These are phyloP conservation scores for Phlebopus sp. DNA, from an alignment of 1,284 basidiomycete species.

Conservation along the genomic window DNA sequence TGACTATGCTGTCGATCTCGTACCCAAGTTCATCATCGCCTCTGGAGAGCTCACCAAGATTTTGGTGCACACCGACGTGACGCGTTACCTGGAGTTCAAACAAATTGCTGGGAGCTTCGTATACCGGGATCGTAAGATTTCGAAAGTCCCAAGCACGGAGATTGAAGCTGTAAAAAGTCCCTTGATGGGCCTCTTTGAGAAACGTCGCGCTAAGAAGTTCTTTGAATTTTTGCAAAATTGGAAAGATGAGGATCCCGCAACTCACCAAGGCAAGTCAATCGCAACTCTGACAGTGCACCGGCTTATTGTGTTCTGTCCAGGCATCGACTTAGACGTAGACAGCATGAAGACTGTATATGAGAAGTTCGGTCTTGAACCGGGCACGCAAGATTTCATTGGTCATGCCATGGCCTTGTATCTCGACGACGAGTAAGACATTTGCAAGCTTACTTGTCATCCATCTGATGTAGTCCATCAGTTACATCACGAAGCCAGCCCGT, in stretches of 20 bases:
- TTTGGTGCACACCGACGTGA: slow-evolving; percentile 98
- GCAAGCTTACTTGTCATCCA: background rate
- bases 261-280: slow-evolving; percentile 79
- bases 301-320: slow-evolving; percentile 38
- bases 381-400: slow-evolving; percentile 98
- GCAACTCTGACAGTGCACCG: background rate
- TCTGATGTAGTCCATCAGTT: slow-evolving; percentile 48
- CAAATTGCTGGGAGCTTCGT: slow-evolving; percentile 99
- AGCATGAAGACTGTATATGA: slow-evolving; percentile 93
- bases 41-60: slow-evolving; percentile 98
- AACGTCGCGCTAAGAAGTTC: slow-evolving; percentile 97
- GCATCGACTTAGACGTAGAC: slow-evolving; percentile 82
- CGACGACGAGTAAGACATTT: slow-evolving; percentile 85
- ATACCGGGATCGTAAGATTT: slow-evolving; percentile 94
- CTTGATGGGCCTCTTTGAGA: slow-evolving; percentile 98
- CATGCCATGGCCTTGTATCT: slow-evolving; percentile 99
- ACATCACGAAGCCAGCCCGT: slow-evolving; percentile 90
- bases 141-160: slow-evolving; percentile 97
- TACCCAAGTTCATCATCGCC: slow-evolving; percentile 97
- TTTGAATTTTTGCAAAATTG: slow-evolving; percentile 96
- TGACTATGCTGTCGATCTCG: slow-evolving; percentile 94
- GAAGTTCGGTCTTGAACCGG: slow-evolving; percentile 96
- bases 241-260: slow-evolving; percentile 92
- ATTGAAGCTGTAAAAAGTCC: slow-evolving; percentile 95
- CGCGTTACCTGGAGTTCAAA: slow-evolving; percentile 99